Conservation (phyloP, 371 early-diverging fungal genomes). For the Syncephalastrum sp. region DNA sequence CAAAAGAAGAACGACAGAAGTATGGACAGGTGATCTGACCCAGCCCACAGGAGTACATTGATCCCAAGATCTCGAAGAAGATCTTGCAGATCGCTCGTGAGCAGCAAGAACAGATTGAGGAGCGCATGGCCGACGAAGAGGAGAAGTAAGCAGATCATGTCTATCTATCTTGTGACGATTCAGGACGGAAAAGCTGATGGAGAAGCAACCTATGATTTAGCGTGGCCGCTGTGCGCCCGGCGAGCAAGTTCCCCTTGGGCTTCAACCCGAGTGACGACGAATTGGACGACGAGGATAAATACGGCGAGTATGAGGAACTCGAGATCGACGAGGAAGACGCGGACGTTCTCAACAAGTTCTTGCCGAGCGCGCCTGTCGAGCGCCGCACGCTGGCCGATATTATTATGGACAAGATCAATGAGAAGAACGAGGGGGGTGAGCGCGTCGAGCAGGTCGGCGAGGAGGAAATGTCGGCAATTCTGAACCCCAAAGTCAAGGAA, state of each 20-base stretch:
- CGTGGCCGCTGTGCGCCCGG: conserved; percentile 10
- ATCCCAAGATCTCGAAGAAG: conserved; percentile 85
- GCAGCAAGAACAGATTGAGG: conserved; percentile 89
- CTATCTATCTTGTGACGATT: conserved; percentile 10
- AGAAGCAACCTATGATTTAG: background rate
- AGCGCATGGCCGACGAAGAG: conserved; percentile 26
- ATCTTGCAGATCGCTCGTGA: conserved; percentile 85
- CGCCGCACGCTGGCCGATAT: conserved; percentile 90
- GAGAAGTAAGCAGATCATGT: conserved; percentile 27
- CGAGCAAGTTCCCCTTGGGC: conserved; percentile 28
- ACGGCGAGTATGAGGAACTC: conserved; percentile 52
- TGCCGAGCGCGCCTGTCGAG: conserved; percentile 79
- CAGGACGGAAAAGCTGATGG: background rate
- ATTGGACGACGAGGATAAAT: conserved; percentile 57
- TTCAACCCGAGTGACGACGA: conserved; percentile 54
- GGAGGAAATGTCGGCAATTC: conserved; percentile 18
- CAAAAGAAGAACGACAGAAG: too few species aligned
- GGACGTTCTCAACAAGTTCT: conserved; percentile 82
- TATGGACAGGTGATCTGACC: conserved; percentile 1
- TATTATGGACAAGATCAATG: conserved; percentile 92
- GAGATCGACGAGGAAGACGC: conserved; percentile 79
- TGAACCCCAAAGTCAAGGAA: conserved; percentile 91
- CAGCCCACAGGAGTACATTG: conserved; percentile 66
- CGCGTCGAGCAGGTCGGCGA: conserved; percentile 17
- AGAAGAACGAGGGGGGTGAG: conserved; percentile 57